Conservation (phyloP, 2,329 filamentous ascomycete species). For the Aspergillus transmontanensis region DNA sequence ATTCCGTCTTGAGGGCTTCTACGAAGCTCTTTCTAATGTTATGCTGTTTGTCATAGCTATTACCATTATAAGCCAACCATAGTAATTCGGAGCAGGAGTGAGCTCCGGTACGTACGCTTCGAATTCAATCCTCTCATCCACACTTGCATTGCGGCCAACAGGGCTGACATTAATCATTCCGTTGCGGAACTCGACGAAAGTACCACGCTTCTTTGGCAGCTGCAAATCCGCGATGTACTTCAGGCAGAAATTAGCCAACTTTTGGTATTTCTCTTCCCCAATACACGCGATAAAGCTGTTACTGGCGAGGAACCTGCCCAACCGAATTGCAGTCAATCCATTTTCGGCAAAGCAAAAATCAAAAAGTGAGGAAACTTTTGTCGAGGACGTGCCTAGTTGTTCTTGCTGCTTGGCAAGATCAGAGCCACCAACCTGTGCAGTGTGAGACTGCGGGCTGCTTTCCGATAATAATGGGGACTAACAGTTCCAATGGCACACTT, state of each 20-base stretch:
- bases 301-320: conserved; percentile 73
- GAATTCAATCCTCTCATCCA: conserved; percentile 78
- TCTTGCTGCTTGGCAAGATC: conserved; percentile 95
- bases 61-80: conserved; percentile 14
- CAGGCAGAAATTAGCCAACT: conserved; percentile 58
- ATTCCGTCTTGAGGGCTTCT: conserved; percentile 73
- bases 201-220: conserved; percentile 65
- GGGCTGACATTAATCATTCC: conserved; percentile 68
- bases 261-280: conserved; percentile 75
- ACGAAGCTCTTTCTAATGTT: conserved; percentile 78
- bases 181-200: conserved; percentile 68
- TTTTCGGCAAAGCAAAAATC: conserved; percentile 99
- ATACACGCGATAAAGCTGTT: conserved; percentile 91
- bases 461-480: conserved; percentile 13
- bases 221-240: conserved; percentile 64
- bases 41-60: conserved; percentile 73
- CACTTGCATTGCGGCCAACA: conserved; percentile 77
- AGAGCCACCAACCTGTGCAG: conserved; percentile 71
- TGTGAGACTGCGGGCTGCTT: conserved; percentile 19
- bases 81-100: neutral
- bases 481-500: conserved; percentile 38
- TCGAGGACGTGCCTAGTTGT: conserved; percentile 73
- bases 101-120: conserved; percentile 52
- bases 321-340: conserved; percentile 85
- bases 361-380: conserved; percentile 80